These are phyloP conservation scores for Hymenoscyphus linearis DNA, from an alignment of 2,329 filamentous ascomycete genomes.

Conservation along the genomic window DNA sequence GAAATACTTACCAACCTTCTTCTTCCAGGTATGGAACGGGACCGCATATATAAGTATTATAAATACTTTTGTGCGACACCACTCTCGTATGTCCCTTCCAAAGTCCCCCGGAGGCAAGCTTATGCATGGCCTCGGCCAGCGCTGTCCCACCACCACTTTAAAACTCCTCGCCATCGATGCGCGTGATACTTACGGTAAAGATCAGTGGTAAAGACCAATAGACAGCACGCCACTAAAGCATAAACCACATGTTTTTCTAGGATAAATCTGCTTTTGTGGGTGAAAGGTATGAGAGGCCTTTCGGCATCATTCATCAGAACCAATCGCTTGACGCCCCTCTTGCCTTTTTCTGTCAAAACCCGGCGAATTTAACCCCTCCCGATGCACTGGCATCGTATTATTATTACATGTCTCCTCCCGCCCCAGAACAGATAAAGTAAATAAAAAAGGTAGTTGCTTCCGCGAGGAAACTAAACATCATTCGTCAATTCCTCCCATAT, in stretches of 20 bases:
- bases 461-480: background rate
- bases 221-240: background rate
- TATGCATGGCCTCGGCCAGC: background rate
- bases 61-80: background rate
- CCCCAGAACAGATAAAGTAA: background rate
- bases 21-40: background rate
- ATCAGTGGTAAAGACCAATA: slow-evolving; percentile 2
- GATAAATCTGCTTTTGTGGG: slow-evolving; percentile 1
- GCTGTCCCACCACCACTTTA: background rate
- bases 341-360: slow-evolving; percentile 2
- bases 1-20: background rate
- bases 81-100: background rate
- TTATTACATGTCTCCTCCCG: background rate
- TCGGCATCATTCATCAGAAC: background rate
- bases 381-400: background rate
- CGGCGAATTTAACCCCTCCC: background rate
- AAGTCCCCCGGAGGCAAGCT: background rate
- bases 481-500: background rate
- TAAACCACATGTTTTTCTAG: slow-evolving; percentile 8
- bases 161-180: background rate
- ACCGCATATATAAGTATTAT: background rate
- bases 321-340: slow-evolving; percentile 2
- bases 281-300: background rate
- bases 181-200: background rate
- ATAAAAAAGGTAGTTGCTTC: background rate